Base-by-base conservation (phyloP, 148 eudicot genomes). In the Nepenthes gracilis region DNA sequence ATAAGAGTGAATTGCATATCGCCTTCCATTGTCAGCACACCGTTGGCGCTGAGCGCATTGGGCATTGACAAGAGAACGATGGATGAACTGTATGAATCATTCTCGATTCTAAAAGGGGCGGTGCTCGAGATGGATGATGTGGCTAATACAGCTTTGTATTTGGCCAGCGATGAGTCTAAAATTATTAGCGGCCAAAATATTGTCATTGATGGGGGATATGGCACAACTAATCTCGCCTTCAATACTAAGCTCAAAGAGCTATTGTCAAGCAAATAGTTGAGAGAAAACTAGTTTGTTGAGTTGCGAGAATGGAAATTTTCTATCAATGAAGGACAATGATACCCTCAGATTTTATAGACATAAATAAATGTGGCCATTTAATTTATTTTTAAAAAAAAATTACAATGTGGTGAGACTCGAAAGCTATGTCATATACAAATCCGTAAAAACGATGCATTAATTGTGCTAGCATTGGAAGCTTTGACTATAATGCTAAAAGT, bases 161-260 rank as follows among this genome's bases (percentile, higher is more conserved):
- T 54, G 36, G 57, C 57, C 9, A 54, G 57, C 36, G 57, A 54
- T 2, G 57, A 54, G 57, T 6, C 57, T 11, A 54, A 54, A 12
- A 34, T 33, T 33, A n/a, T 54, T 4, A 54, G 9, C 12, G 57
- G 57, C 7, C 57, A 54, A 7, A 54, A 54, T 54, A 8, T 54
- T 54, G 35, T 33, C 5, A 5, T 54, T 54, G 57, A 54, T 33
- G 57, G 57, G 23, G 57, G 57, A 15, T 54, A 54, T 11, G 23
- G 57, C 36, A 54, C 57, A 33, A 54, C 57, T 1, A 54, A 54
- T 54, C 36, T 23, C 5, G 57, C 57, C 57, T 54, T 54, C 57
- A 54, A 15, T 33, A 33, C 12, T 33, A 33, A 54, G 36, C 35
- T 54, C 5, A 33, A 54, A 54, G 36, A 54, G 53, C 13, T 49